phyloP scores from a whole-genome alignment of 805 yeast genomes.

The Lipomyces yamadae region DNA sequence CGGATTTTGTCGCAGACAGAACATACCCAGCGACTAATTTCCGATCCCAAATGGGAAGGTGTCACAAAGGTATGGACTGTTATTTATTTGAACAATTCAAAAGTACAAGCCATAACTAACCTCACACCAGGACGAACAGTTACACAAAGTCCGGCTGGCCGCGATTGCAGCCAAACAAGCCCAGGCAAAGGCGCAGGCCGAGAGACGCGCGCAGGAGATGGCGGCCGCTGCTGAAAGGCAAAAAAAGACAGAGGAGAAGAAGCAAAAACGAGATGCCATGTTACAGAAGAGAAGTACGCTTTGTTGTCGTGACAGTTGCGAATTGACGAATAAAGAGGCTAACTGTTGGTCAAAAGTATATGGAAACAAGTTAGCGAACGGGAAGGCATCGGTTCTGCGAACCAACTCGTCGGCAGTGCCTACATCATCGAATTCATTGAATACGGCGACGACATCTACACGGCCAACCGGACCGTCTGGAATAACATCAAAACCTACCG shows the following conservation, averaged over 20 bases:
- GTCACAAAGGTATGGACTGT: constrained; percentile 32
- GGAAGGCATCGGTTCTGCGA: constrained; percentile 3
- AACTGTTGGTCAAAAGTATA: constrained; percentile 16
- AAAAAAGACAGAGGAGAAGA: constrained; percentile 26
- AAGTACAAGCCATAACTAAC: background rate
- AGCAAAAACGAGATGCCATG: constrained; percentile 44
- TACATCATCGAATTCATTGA: background rate
- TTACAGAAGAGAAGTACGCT: constrained; percentile 30
- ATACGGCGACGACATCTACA: background rate
- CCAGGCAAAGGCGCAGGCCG: constrained; percentile 21
- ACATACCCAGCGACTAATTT: constrained; percentile 42
- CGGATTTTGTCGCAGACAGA: constrained; percentile 44
- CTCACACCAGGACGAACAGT: constrained; percentile 36
- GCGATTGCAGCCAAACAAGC: constrained; percentile 26
- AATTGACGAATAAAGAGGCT: background rate
- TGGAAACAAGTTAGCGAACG: constrained; percentile 28
- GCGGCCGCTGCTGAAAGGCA: constrained; percentile 14
- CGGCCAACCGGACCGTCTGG: background rate
- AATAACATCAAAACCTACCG: background rate
- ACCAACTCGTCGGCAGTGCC: background rate
- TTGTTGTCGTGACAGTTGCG: background rate
- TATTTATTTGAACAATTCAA: background rate
- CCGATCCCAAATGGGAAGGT: constrained; percentile 43
- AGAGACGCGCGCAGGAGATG: constrained; percentile 24
- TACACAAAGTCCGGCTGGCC: constrained; percentile 33